phyloP scores from a whole-genome alignment of 768 basidiomycete genomes.

The Hortiboletus campestris region DNA sequence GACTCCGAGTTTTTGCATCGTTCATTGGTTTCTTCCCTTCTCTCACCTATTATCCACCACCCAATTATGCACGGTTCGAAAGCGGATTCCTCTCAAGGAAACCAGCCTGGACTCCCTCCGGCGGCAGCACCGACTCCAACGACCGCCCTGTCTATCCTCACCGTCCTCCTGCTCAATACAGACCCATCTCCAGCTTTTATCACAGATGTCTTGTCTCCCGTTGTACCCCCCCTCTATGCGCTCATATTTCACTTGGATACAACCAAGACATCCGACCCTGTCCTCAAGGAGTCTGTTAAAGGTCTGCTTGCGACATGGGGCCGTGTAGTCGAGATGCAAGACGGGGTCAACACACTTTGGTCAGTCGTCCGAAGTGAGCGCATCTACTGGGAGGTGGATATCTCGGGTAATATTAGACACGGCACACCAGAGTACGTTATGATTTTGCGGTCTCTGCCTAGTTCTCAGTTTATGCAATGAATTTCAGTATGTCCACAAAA shows the following conservation, averaged over 20 bases:
- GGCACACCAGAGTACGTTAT: constrained; percentile 41
- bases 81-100: not conserved
- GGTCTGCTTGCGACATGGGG: constrained; percentile 76
- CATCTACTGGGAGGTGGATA: constrained; percentile 54
- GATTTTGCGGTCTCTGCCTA: not conserved
- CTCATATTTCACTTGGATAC: constrained; percentile 54
- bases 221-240: constrained; percentile 65
- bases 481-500: constrained; percentile 22
- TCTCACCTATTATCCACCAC: constrained; percentile 51
- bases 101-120: not conserved
- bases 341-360: constrained; percentile 60
- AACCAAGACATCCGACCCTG: constrained; percentile 61
- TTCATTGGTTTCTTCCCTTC: constrained; percentile 25
- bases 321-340: constrained; percentile 51
- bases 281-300: constrained; percentile 54
- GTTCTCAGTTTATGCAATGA: not conserved
- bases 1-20: constrained; percentile 30
- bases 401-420: constrained; percentile 50
- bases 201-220: constrained; percentile 61
- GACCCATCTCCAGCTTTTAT: constrained; percentile 77
- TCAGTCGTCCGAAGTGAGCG: constrained; percentile 51
- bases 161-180: constrained; percentile 63
- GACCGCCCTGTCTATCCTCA: constrained; percentile 48
- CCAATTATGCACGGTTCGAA: constrained; percentile 40
- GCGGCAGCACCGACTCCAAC: constrained; percentile 28